phyloP scores from a whole-genome alignment of 202 grass and related monocot species.

The Miscanthus sacchariflorus region DNA sequence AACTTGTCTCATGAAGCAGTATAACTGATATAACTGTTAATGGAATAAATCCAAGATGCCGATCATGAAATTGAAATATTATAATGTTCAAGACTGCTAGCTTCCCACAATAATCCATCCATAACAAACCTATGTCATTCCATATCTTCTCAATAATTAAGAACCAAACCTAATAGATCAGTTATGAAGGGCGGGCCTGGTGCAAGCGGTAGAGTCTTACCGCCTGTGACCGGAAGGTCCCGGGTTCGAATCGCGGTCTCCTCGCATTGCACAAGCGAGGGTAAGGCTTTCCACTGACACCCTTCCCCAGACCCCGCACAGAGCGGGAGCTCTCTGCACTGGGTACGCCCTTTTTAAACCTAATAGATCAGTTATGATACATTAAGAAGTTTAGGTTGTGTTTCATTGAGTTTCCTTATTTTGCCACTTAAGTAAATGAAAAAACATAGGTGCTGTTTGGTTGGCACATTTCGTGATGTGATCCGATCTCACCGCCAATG shows the following conservation, averaged over 20 bases:
- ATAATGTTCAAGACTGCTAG: background rate
- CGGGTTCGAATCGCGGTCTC: no score
- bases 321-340: no score
- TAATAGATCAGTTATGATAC: background rate
- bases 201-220: no score
- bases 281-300: no score
- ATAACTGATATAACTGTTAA: background rate
- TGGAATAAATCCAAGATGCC: background rate
- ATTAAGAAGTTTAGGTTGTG: background rate
- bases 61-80: background rate
- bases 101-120: slow-evolving; percentile 14
- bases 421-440: slow-evolving; percentile 1
- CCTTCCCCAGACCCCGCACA: no score
- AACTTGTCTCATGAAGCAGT: slow-evolving; percentile 24
- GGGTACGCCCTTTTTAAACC: background rate
- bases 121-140: background rate
- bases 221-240: no score
- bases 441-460: background rate
- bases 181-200: background rate
- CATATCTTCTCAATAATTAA: background rate
- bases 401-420: slow-evolving; percentile 16
- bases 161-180: background rate
- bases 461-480: no score
- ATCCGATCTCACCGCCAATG: no score
- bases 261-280: no score